phyloP scores from a whole-genome alignment of 2,329 filamentous ascomycete genomes.

The Colletotrichum melonis region DNA sequence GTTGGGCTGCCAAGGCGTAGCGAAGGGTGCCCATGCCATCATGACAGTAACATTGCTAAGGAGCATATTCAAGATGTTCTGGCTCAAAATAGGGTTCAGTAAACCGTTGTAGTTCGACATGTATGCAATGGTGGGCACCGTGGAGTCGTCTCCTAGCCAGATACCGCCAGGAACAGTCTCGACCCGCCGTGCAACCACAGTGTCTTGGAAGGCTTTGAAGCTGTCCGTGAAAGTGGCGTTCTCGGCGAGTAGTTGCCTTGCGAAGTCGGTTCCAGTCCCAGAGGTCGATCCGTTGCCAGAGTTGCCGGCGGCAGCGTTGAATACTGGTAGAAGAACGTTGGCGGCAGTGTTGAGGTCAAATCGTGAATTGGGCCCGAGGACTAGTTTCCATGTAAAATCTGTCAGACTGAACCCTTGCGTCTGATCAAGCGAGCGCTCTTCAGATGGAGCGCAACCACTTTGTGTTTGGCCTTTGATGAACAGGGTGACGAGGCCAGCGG shows the following conservation, averaged over 20 bases:
- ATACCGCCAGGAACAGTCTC: slow-evolving; percentile 83
- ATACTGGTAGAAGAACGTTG: slow-evolving; percentile 50
- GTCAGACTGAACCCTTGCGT: slow-evolving; percentile 52
- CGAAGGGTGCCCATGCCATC: slow-evolving; percentile 80
- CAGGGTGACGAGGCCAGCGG: slow-evolving; percentile 81
- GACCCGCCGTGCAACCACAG: slow-evolving; percentile 70
- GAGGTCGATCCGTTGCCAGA: slow-evolving; percentile 36
- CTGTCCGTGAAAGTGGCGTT: slow-evolving; percentile 62
- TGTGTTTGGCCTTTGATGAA: slow-evolving; percentile 72
- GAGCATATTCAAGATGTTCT: slow-evolving; percentile 75
- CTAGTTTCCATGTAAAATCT: slow-evolving; percentile 46
- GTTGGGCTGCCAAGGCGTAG: slow-evolving; percentile 75
- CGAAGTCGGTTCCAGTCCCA: slow-evolving; percentile 36
- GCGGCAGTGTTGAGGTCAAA: slow-evolving; percentile 29
- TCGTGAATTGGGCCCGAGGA: slow-evolving; percentile 54
- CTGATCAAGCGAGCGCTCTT: slow-evolving; percentile 55
- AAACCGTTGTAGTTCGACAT: slow-evolving; percentile 69
- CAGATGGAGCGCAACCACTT: slow-evolving; percentile 62
- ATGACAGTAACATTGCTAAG: slow-evolving; percentile 76
- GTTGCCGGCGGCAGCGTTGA: slow-evolving; percentile 41
- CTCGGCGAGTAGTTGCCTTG: slow-evolving; percentile 8
- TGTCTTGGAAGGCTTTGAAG: slow-evolving; percentile 75
- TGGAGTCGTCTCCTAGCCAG: slow-evolving; percentile 74
- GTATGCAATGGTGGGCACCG: slow-evolving; percentile 77
- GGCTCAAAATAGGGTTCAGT: slow-evolving; percentile 68